These are phyloP conservation scores for Xylariales sp. DNA, from an alignment of 2,329 filamentous ascomycete species.

Conservation along the genomic window DNA sequence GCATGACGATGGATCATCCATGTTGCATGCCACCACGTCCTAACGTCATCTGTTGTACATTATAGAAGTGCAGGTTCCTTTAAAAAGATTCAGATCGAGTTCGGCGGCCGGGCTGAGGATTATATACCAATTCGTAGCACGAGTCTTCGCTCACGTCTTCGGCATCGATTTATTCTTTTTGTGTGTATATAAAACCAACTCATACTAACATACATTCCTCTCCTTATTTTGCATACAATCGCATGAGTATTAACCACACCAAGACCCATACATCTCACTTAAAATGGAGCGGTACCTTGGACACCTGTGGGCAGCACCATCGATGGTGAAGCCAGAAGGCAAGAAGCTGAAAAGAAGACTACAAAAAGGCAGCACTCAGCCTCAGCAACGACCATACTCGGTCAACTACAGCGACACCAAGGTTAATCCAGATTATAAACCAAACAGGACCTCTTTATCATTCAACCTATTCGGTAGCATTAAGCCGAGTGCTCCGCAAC, in stretches of 20 bases:
- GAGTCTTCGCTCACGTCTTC: slow-evolving; percentile 4
- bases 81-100: not conserved
- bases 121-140: slow-evolving; percentile 23
- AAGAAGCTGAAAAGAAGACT: slow-evolving; percentile 49
- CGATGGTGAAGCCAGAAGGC: slow-evolving; percentile 44
- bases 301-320: slow-evolving; percentile 39
- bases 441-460: slow-evolving; percentile 21
- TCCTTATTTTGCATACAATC: not conserved
- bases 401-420: slow-evolving; percentile 42
- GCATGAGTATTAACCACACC: slow-evolving; percentile 16
- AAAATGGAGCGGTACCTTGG: slow-evolving; percentile 46
- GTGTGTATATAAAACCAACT: slow-evolving; percentile 1
- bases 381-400: slow-evolving; percentile 42
- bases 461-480: slow-evolving; percentile 33
- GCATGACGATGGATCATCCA: slow-evolving; percentile 27
- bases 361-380: slow-evolving; percentile 46
- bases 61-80: slow-evolving; percentile 1
- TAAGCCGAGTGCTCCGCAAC: slow-evolving; percentile 33
- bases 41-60: slow-evolving; percentile 32
- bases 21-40: slow-evolving; percentile 21
- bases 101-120: slow-evolving; percentile 28
- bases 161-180: slow-evolving; percentile 1
- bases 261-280: slow-evolving; percentile 28
- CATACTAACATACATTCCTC: not conserved
- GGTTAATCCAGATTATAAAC: slow-evolving; percentile 27